Conservation (phyloP, 495 filamentous ascomycete genomes). For the Achaetomiella virescens region DNA sequence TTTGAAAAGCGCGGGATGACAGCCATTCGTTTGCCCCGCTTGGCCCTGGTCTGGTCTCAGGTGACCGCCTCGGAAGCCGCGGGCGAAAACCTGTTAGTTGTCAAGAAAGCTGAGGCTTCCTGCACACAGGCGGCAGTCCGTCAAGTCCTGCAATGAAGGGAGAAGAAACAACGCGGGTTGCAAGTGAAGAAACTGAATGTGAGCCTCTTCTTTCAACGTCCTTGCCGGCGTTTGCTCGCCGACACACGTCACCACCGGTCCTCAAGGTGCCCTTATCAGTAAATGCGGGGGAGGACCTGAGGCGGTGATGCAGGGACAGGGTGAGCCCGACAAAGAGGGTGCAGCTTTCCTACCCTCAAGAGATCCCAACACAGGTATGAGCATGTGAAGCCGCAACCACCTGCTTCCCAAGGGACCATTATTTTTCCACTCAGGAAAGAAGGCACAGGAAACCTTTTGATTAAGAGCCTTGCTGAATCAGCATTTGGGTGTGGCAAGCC, state of each 20-base stretch:
- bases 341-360: background rate
- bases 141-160: too few relatives aligned
- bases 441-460: background rate
- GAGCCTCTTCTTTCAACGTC: background rate
- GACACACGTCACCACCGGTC: background rate
- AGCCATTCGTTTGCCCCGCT: background rate
- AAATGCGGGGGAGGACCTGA: slow-evolving; percentile 4
- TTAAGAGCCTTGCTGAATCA: slow-evolving; percentile 8
- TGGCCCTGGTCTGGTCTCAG: background rate
- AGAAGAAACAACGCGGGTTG: too few relatives aligned
- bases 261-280: background rate
- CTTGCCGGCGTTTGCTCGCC: too few relatives aligned
- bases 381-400: background rate
- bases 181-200: too few relatives aligned
- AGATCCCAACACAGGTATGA: background rate
- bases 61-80: slow-evolving; percentile 2
- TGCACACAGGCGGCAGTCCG: too few relatives aligned
- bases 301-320: background rate
- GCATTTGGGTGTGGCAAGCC: slow-evolving; percentile 10
- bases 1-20: background rate
- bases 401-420: background rate
- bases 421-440: background rate
- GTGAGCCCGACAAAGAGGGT: background rate
- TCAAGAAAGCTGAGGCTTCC: too few relatives aligned
- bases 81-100: background rate